Evolutionary conservation across 1,284 basidiomycete species (phyloP), one percentile per base, ranked within the genome.

Genomic region (Sanghuangporus weigelae): DNA sequence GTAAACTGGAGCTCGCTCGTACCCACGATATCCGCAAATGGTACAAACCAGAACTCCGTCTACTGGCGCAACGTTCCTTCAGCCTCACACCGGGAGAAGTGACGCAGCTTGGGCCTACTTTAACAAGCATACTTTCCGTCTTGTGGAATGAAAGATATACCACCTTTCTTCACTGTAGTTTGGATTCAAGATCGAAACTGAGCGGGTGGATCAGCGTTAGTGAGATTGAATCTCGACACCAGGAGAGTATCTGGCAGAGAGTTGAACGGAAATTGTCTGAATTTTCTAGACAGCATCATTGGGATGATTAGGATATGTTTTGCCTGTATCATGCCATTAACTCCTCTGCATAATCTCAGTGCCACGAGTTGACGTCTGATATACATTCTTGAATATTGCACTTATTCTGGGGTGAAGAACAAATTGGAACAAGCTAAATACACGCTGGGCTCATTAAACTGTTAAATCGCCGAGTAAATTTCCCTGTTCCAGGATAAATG

Each of bases 11-110:
- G 39, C 58, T 65, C 26, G 59, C 60, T 7, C 55, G 54, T 23
- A 36, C 38, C 14, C 44, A 60, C 40, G 49, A 65, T 48, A 59
- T 65, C 3, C 8, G 36, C 10, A 31, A 62, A 11, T 62, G 59
- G 63, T 54, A 50, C n/a, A 38, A 42, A 23, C 35, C 35, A 16
- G 42, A 49, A 31, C 57, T 59, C 26, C 39, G 36, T 19, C 35
- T 21, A 3, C 63, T 64, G 31, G 63, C 59, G 10, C 14, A 21
- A 42, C 53, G 63, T 14, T 19, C 31, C 12, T 23, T 14, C 6
- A 26, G 49, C 39, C 48, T 64, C 16, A 59, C 58, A 16, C n/a
- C 36, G 3, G 59, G 56, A 23, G 63, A 64, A 19, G 59, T 36
- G 8, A 19, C 36, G 14, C 58, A 50, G 16, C 50, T 64, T 38